Evolutionary conservation across 2,329 filamentous ascomycete genomes (phyloP), one percentile per base, ranked within the genome.

Genomic region (Fusarium scirpi): DNA sequence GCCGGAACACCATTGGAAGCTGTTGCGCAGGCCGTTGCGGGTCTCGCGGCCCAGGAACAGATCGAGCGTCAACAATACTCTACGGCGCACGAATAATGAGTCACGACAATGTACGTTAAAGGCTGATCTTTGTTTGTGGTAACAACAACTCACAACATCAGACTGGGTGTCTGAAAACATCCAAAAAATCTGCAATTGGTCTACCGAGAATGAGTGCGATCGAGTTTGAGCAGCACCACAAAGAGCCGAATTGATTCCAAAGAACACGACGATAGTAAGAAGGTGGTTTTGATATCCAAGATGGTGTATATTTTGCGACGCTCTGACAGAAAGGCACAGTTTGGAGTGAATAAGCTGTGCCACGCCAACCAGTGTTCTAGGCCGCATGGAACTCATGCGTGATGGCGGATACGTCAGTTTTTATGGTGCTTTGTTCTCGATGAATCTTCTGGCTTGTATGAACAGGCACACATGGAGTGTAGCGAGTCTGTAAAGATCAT

Each of bases 111-210:
- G 49, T 53, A 27, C 16, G 49, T 22, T 18, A 44, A 27, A 43
- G 8, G 11, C 15, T 38, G 13, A 12, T 29, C 22, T 34, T 27
- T 18, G 18, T 22, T 52, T 8, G 6, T 25, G 5, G 11, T 10
- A 7, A 11, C 13, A 43, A 81, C 5, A 38, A 47, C 62, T 46
- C 27, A 73, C 56, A 27, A 60, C 81, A n/a, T 85, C 85, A 2
- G 84, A 83, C 72, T 87, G 86, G 68, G 87, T 86, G 58, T 85
- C 85, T 13, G 84, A 84, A 15, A 16, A 82, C 82, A 1, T 85
- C 85, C 8, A 29, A 85, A 62, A 62, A 25, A 16, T 85, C 85
- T 30, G 85, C 85, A 48, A 87, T 80, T 48, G 85, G 84, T 48
- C 85, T 83, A 24, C 85, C 85, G 32, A 84, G 69, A 62, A 87